Conservation (phyloP, 2,329 filamentous ascomycete species). For the Aspergillus tamarii region DNA sequence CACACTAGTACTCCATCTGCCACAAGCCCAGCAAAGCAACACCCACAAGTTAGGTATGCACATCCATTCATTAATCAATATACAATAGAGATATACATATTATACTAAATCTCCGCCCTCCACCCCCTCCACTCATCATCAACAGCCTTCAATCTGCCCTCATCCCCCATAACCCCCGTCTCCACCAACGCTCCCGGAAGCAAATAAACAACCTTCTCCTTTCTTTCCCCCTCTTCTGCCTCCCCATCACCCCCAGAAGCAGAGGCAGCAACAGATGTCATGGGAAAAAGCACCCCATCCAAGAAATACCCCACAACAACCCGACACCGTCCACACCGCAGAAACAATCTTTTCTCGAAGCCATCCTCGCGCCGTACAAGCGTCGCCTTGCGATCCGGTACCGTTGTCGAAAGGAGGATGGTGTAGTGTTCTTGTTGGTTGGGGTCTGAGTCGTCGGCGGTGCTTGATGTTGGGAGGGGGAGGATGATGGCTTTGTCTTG, state of each 20-base stretch:
- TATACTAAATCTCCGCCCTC: constrained; percentile 12
- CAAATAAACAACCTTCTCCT: constrained; percentile 59
- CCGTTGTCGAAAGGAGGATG: constrained; percentile 55
- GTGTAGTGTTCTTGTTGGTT: constrained; percentile 43
- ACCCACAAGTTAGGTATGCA: background rate
- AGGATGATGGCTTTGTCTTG: constrained; percentile 62
- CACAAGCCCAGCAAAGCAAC: background rate
- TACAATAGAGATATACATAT: background rate
- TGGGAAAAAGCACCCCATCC: constrained; percentile 53
- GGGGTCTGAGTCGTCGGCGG: constrained; percentile 16
- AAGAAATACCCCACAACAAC: constrained; percentile 66
- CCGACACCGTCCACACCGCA: constrained; percentile 64
- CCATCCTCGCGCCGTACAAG: constrained; percentile 63
- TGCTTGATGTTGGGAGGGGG: constrained; percentile 48
- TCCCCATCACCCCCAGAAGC: constrained; percentile 20
- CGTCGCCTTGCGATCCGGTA: constrained; percentile 52
- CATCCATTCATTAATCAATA: background rate
- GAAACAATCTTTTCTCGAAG: constrained; percentile 66
- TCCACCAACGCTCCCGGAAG: constrained; percentile 62
- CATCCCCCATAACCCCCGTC: constrained; percentile 58
- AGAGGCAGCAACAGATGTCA: constrained; percentile 8
- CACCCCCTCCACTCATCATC: constrained; percentile 42
- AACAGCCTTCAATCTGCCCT: constrained; percentile 33
- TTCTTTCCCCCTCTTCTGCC: constrained; percentile 29
- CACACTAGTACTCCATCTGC: background rate